phyloP scores from a whole-genome alignment of 2,329 filamentous ascomycete species.

The Ustulina deusta region DNA sequence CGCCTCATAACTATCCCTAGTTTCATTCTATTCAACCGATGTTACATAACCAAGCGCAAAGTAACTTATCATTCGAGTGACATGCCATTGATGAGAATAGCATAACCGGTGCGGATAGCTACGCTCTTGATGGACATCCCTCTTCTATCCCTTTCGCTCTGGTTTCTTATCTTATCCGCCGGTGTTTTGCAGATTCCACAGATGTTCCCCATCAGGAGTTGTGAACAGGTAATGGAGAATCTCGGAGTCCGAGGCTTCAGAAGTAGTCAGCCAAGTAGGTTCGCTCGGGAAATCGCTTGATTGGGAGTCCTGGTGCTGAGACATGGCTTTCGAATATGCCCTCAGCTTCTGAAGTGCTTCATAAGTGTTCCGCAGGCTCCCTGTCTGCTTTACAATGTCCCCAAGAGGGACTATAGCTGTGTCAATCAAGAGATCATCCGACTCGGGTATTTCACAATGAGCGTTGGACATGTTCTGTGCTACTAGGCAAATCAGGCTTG shows the following conservation, averaged over 20 bases:
- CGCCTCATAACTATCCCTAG: too few relatives aligned
- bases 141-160: neutral
- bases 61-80: too few relatives aligned
- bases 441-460: neutral
- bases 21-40: too few relatives aligned
- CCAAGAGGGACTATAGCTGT: slow-evolving; percentile 15
- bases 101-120: too few relatives aligned
- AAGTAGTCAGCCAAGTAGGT: neutral
- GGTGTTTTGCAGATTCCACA: slow-evolving; percentile 9
- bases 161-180: neutral
- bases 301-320: neutral
- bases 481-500: slow-evolving; percentile 34
- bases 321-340: slow-evolving; percentile 4
- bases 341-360: slow-evolving; percentile 21
- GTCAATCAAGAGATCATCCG: slow-evolving; percentile 19
- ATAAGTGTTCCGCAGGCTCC: slow-evolving; percentile 2
- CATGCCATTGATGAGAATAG: too few relatives aligned
- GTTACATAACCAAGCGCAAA: too few relatives aligned
- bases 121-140: too few relatives aligned
- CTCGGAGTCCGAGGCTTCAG: slow-evolving; percentile 6
- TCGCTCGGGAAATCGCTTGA: neutral
- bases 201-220: neutral
- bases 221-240: slow-evolving; percentile 21
- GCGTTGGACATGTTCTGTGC: slow-evolving; percentile 34
- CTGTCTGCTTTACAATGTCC: slow-evolving; percentile 26